phyloP scores from a whole-genome alignment of 2,329 filamentous ascomycete genomes.

The Bipolaris gigantea region DNA sequence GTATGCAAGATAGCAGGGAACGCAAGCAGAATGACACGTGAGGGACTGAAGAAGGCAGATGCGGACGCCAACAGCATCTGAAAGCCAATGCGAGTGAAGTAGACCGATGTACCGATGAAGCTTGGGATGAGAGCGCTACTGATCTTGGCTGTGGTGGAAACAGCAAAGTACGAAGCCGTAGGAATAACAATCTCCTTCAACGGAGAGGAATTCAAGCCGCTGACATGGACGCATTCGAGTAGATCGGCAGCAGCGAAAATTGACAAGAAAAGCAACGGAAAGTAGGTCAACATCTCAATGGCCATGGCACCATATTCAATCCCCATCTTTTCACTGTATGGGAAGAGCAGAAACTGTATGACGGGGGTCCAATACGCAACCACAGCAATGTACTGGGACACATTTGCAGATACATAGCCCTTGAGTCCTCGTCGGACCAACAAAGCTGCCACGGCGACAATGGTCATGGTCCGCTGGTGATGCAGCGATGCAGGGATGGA shows the following conservation, averaged over 20 bases:
- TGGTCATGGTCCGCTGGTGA: slow-evolving; percentile 68
- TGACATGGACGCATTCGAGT: slow-evolving; percentile 64
- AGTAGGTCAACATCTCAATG: slow-evolving; percentile 73
- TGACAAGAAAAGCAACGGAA: slow-evolving; percentile 51
- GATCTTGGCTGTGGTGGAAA: slow-evolving; percentile 54
- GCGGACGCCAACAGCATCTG: slow-evolving; percentile 67
- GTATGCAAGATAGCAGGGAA: slow-evolving; percentile 75
- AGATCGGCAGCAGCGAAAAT: slow-evolving; percentile 51
- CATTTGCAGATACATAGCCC: slow-evolving; percentile 54
- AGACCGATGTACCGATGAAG: slow-evolving; percentile 62
- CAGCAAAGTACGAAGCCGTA: slow-evolving; percentile 66
- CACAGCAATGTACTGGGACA: slow-evolving; percentile 63
- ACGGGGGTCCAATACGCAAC: slow-evolving; percentile 75
- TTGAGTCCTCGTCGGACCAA: slow-evolving; percentile 63
- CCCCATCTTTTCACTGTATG: slow-evolving; percentile 66
- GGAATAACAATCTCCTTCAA: slow-evolving; percentile 67
- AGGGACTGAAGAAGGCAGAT: slow-evolving; percentile 70
- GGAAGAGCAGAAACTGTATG: slow-evolving; percentile 71
- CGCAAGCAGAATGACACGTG: slow-evolving; percentile 65
- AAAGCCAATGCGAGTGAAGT: slow-evolving; percentile 71
- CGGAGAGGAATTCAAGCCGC: slow-evolving; percentile 57
- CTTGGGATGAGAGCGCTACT: slow-evolving; percentile 47
- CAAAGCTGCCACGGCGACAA: slow-evolving; percentile 72
- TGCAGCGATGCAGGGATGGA: slow-evolving; percentile 74
- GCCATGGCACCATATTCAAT: slow-evolving; percentile 72